Conservation (phyloP, 495 filamentous ascomycete species). For the Daldinia childiae region DNA sequence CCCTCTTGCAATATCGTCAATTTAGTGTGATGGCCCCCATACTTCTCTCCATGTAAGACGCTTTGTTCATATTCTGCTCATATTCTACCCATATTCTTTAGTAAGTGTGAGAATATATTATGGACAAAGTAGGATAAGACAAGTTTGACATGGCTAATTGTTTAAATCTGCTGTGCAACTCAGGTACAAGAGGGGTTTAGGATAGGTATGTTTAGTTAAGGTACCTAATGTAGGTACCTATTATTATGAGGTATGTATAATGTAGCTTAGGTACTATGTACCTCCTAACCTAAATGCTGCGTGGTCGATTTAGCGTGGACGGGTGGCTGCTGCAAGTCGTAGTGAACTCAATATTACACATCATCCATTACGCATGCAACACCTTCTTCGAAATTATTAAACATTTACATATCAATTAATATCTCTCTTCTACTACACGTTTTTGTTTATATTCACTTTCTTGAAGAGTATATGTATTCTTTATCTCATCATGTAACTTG, state of each 20-base stretch:
- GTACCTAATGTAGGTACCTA: too few species aligned
- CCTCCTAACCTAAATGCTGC: conserved; percentile 1
- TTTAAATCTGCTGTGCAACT: conserved; percentile 1
- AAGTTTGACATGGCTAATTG: conserved; percentile 2
- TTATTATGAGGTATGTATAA: too few species aligned
- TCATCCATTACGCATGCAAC: neutral
- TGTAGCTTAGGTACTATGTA: too few species aligned
- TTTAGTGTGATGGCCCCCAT: neutral
- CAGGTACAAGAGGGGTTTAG: conserved; percentile 1
- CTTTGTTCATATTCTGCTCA: conserved; percentile 5
- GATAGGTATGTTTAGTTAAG: neutral
- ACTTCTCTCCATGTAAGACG: conserved; percentile 1
- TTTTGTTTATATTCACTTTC: neutral
- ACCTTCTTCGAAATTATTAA: neutral
- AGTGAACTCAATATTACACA: neutral
- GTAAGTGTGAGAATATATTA: neutral
- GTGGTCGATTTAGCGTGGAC: neutral
- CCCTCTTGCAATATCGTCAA: neutral
- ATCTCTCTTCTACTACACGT: neutral
- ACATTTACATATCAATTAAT: neutral
- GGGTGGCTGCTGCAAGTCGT: conserved; percentile 21
- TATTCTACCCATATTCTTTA: neutral
- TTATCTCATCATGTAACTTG: neutral
- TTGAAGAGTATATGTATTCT: neutral
- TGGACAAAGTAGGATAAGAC: conserved; percentile 14